phyloP scores from a whole-genome alignment of 371 early-diverging fungal genomes.

The Polyrhizophydium stewartii region DNA sequence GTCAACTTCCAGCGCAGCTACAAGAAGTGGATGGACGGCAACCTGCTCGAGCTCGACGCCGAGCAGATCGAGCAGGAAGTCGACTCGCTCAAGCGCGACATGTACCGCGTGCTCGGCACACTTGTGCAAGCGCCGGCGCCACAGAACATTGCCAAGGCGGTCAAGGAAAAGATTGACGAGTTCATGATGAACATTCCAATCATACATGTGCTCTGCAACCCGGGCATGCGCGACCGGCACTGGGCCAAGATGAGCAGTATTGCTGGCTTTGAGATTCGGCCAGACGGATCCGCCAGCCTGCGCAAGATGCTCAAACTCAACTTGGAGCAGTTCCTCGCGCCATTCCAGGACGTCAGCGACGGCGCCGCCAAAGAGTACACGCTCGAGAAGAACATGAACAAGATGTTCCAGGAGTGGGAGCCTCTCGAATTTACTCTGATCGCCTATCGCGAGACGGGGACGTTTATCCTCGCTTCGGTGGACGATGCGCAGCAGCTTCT shows the following conservation, averaged over 20 bases:
- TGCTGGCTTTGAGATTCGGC: constrained; percentile 42
- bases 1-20: constrained; percentile 54
- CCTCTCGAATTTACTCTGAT: constrained; percentile 38
- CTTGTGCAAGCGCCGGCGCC: constrained; percentile 45
- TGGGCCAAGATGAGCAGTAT: constrained; percentile 38
- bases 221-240: constrained; percentile 54
- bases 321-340: constrained; percentile 34
- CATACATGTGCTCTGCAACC: constrained; percentile 52
- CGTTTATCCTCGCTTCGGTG: constrained; percentile 43
- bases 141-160: constrained; percentile 46
- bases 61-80: constrained; percentile 49
- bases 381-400: constrained; percentile 51
- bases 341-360: constrained; percentile 51
- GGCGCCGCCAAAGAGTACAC: constrained; percentile 53
- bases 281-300: constrained; percentile 40
- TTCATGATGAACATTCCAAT: constrained; percentile 50
- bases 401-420: constrained; percentile 54
- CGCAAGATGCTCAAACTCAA: constrained; percentile 50
- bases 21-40: constrained; percentile 58
- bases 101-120: constrained; percentile 44
- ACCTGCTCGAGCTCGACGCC: constrained; percentile 50
- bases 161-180: constrained; percentile 53
- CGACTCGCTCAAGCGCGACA: constrained; percentile 46
- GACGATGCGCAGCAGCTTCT: constrained; percentile 54
- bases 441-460: constrained; percentile 49